Conservation (phyloP, 1,139 yeast genomes). For the Pichia sp. region DNA sequence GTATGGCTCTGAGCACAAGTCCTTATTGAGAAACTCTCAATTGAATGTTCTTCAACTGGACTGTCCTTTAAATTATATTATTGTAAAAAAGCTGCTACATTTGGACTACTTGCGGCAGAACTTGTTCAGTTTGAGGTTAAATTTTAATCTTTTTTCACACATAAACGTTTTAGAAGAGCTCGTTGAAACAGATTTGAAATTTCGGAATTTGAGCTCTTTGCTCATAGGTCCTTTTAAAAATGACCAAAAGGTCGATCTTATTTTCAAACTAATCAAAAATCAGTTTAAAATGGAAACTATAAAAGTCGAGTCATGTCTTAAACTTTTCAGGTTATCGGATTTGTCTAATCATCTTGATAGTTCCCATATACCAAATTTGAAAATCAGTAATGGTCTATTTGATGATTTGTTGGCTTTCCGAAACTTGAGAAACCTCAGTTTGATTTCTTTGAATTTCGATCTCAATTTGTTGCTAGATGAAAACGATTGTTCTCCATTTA, state of each 20-base stretch:
- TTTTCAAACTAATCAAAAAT: conserved; percentile 4
- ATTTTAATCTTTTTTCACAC: conserved; percentile 3
- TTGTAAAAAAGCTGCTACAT: neutral
- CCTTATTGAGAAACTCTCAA: neutral
- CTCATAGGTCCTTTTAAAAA: conserved; percentile 14
- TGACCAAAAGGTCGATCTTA: conserved; percentile 5
- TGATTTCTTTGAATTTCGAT: conserved; percentile 7
- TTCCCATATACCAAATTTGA: conserved; percentile 1
- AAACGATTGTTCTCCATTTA: neutral
- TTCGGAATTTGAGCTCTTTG: conserved; percentile 8
- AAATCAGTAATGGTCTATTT: conserved; percentile 3
- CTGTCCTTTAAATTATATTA: too few species aligned
- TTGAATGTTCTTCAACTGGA: neutral
- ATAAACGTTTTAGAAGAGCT: conserved; percentile 2
- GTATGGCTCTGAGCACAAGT: neutral
- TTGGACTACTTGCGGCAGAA: neutral
- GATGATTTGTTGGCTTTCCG: conserved; percentile 1
- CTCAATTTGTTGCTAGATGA: neutral
- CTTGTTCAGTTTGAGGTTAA: conserved; percentile 4
- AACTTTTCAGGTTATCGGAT: conserved; percentile 6
- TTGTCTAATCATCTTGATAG: neutral
- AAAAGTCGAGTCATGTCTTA: conserved; percentile 4
- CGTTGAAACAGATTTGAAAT: conserved; percentile 1
- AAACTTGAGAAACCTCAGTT: conserved; percentile 7
- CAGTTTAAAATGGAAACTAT: conserved; percentile 3